These are phyloP conservation scores for Flammula alnicola DNA, from an alignment of 1,284 basidiomycete genomes.

Conservation along the genomic window DNA sequence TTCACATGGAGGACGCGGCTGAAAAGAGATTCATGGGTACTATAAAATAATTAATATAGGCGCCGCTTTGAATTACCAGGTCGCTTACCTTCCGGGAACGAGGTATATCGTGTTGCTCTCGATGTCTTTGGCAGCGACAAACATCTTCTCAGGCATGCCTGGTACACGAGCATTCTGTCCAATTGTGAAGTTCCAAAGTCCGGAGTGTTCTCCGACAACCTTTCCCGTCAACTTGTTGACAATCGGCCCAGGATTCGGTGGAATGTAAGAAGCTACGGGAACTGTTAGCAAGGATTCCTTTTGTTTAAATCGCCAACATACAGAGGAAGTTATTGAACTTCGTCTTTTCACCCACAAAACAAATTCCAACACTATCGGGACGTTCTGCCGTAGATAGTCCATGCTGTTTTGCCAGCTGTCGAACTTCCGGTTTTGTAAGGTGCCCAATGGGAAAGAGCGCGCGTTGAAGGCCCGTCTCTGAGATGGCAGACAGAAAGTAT, in stretches of 20 bases:
- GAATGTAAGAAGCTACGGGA: constrained; percentile 75
- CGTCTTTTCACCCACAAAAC: constrained; percentile 88
- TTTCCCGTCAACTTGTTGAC: constrained; percentile 61
- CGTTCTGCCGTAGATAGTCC: constrained; percentile 79
- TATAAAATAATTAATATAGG: constrained; percentile 28
- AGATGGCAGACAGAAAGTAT: constrained; percentile 88
- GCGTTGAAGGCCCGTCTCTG: constrained; percentile 64
- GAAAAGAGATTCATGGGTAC: constrained; percentile 70
- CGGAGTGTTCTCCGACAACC: constrained; percentile 68
- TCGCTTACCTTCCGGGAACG: constrained; percentile 71
- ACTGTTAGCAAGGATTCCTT: constrained; percentile 5
- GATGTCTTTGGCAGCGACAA: constrained; percentile 77
- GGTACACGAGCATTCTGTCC: constrained; percentile 71
- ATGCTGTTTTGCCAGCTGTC: constrained; percentile 74
- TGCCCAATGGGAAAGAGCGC: constrained; percentile 82
- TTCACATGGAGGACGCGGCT: constrained; percentile 48
- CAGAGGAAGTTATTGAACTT: constrained; percentile 80
- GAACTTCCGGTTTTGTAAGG: constrained; percentile 72
- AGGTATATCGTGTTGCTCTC: constrained; percentile 70
- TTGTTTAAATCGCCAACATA: constrained; percentile 34
- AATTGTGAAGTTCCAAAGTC: constrained; percentile 89
- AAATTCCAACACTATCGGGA: constrained; percentile 95
- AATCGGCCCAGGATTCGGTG: constrained; percentile 70
- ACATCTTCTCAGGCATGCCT: constrained; percentile 70
- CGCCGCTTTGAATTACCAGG: background rate